Evolutionary conservation across 768 basidiomycete genomes (phyloP).

Genomic region (Boletus reticulatus): DNA sequence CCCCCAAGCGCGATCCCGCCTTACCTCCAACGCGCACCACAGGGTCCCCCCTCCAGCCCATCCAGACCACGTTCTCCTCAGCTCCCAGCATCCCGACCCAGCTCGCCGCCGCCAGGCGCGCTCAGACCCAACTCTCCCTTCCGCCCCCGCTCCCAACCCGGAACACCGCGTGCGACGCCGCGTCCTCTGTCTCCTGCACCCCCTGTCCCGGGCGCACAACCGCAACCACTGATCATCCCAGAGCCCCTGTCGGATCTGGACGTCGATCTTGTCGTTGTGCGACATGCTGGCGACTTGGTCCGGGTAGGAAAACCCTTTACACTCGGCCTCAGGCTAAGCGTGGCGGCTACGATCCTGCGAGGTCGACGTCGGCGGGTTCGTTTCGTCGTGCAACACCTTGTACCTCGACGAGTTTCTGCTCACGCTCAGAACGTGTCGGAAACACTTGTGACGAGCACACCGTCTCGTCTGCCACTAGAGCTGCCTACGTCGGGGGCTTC

Average conservation of each 20-base stretch:
- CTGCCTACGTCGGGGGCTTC: constrained; percentile 5
- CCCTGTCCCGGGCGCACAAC: constrained; percentile 15
- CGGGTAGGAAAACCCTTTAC: constrained; percentile 58
- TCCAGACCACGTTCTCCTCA: constrained; percentile 62
- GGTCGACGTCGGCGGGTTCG: constrained; percentile 40
- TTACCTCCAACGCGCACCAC: constrained; percentile 62
- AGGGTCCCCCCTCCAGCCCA: constrained; percentile 36
- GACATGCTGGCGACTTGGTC: constrained; percentile 45
- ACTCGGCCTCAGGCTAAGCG: constrained; percentile 50
- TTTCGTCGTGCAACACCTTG: constrained; percentile 67
- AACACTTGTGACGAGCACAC: background rate
- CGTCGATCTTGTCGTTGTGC: constrained; percentile 53
- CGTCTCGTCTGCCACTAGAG: constrained; percentile 6
- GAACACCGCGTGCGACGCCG: constrained; percentile 21
- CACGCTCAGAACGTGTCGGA: constrained; percentile 11
- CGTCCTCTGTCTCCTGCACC: constrained; percentile 35
- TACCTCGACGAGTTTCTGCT: constrained; percentile 35
- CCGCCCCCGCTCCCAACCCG: constrained; percentile 31
- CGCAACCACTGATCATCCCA: constrained; percentile 22
- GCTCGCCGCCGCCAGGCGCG: constrained; percentile 50
- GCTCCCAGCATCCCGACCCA: constrained; percentile 48
- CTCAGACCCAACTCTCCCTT: constrained; percentile 44
- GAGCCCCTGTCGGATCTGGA: constrained; percentile 43
- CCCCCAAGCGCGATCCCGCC: constrained; percentile 73
- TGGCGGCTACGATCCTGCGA: constrained; percentile 44